A percentile compares a stretch with the other conserved stretches of the same genome.
These are phyloP conservation scores for Carex kokanica DNA, from an alignment of 176 grass and related monocot genomes.

Conservation along the genomic window DNA sequence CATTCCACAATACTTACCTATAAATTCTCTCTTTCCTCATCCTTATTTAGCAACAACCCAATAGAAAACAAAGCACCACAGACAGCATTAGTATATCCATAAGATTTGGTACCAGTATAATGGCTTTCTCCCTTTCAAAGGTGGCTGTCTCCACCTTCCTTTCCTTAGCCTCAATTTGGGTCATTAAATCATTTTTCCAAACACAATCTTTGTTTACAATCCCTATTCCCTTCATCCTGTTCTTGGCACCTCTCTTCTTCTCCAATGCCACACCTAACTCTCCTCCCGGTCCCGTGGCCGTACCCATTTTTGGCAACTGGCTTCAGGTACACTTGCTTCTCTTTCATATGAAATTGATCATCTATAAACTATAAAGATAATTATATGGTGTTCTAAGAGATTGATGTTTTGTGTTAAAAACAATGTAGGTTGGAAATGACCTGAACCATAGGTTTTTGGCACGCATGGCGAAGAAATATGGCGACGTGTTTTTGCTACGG, in stretches of 20 bases:
- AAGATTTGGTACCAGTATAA: slow-evolving; percentile 8
- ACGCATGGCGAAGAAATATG: slow-evolving; percentile 52
- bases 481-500: slow-evolving; percentile 73
- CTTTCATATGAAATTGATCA: background rate
- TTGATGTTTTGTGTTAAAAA: background rate
- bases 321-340: slow-evolving; percentile 38
- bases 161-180: slow-evolving; percentile 30
- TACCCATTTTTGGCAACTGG: slow-evolving; percentile 89
- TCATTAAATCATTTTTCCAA: slow-evolving; percentile 25
- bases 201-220: slow-evolving; percentile 17
- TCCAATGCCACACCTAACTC: slow-evolving; percentile 7
- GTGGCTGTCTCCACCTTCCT: slow-evolving; percentile 28
- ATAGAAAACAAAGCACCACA: background rate
- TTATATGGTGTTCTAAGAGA: background rate
- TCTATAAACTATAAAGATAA: background rate
- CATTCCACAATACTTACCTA: background rate
- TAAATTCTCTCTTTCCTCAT: slow-evolving; percentile 14
- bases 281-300: slow-evolving; percentile 46
- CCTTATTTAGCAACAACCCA: background rate
- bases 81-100: background rate
- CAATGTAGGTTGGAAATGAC: slow-evolving; percentile 68
- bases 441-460: slow-evolving; percentile 84
- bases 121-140: slow-evolving; percentile 23
- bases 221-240: slow-evolving; percentile 7
- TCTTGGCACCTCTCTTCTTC: slow-evolving; percentile 17